Evolutionary conservation across 1,284 basidiomycete species (phyloP).

Genomic region (Irpex sp.): DNA sequence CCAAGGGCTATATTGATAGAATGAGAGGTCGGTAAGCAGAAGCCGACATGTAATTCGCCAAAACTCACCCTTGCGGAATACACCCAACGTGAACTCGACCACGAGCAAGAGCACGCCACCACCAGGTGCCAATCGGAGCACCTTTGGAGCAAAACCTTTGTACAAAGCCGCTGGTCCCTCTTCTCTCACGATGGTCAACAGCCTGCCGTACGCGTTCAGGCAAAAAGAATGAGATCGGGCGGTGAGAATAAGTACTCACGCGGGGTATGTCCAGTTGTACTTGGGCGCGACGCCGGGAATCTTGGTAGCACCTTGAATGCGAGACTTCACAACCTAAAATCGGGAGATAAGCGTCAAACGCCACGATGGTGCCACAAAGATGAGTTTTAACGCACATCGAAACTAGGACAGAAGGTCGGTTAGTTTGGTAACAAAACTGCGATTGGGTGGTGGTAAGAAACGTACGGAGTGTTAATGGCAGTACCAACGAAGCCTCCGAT

Average conservation of each 20-base stretch:
- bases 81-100: slow-evolving; percentile 76
- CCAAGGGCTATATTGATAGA: slow-evolving; percentile 17
- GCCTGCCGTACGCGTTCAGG: slow-evolving; percentile 25
- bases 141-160: slow-evolving; percentile 90
- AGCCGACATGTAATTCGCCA: neutral
- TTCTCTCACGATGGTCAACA: slow-evolving; percentile 81
- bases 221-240: neutral
- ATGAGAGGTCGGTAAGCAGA: neutral
- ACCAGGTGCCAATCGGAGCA: slow-evolving; percentile 87
- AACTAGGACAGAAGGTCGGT: slow-evolving; percentile 30
- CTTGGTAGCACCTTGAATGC: slow-evolving; percentile 80
- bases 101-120: slow-evolving; percentile 93
- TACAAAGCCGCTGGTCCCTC: slow-evolving; percentile 90
- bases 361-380: neutral
- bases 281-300: slow-evolving; percentile 72
- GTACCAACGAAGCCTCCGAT: slow-evolving; percentile 92
- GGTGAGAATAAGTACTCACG: slow-evolving; percentile 38
- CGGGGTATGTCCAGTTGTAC: slow-evolving; percentile 93
- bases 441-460: slow-evolving; percentile 9
- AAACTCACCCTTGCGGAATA: slow-evolving; percentile 71
- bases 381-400: slow-evolving; percentile 44
- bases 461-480: slow-evolving; percentile 74
- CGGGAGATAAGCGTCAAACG: slow-evolving; percentile 2
- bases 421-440: neutral
- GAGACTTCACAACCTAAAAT: slow-evolving; percentile 87